Base-by-base conservation (phyloP, 2,329 filamentous ascomycete species). In the Trichoderma sp. region DNA sequence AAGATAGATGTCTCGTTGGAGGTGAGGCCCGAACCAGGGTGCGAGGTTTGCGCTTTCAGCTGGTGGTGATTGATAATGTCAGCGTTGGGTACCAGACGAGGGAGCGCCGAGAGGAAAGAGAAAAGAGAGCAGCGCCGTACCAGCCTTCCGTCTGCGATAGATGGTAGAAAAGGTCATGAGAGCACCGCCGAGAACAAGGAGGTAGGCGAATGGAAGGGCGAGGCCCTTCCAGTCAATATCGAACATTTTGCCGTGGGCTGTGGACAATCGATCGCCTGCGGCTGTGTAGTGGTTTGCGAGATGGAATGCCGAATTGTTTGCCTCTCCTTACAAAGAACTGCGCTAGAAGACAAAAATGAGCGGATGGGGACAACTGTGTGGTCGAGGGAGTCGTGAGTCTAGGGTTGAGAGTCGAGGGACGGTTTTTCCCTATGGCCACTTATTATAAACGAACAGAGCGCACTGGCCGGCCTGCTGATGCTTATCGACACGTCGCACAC, bases 1-100 rank as follows among this genome's bases (percentile, higher is more conserved):
- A 70, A 97, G 88, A 84, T 98, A 99, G 77, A 99, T 89, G 81
- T 99, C 94, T 81, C 95, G 92, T 81, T 96, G 92, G 63, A 96
- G 85, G 79, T 99, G 94, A 64, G 91, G 87, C 28, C 91, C 90
- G 81, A 99, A 99, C 95, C 96, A 99, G 74, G 95, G 94, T 73
- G 92, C 93, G 71, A 99, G 89, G 74, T 92, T 93, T 66, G 93
- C 91, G 75, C 91, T 91, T 82, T 93, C 89, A 73, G 85, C 91
- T 94, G 73, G 39, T 43, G 14, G 3, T 26, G 34, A 49, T 46
- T 26, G 4, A 13, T 21, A 39, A 32, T 10, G 60, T 64, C 52
- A 64, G 60, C 49, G 16, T 24, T 34, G 37, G 8, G 18, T 32
- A 54, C 14, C 18, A 54, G 24, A 24, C 24, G 13, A 54, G 26